A percentile compares a stretch with the other conserved stretches of the same genome.
Evolutionary conservation across 1,284 basidiomycete genomes (phyloP).

Genomic region (Tilletia horrida): DNA sequence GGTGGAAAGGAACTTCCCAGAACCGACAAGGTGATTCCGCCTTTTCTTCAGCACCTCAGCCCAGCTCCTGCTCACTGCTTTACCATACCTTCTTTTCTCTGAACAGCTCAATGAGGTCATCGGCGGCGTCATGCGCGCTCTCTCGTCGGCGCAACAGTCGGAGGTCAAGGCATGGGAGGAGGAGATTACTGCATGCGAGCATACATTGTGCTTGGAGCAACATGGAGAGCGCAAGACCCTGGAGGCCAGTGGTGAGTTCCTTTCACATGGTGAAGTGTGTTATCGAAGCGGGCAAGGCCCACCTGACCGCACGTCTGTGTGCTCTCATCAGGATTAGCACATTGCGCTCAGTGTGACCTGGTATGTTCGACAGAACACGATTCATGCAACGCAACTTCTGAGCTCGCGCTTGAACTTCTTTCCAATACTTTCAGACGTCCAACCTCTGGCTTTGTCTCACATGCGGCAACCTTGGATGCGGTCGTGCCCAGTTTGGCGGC

Average conservation of each 20-base stretch:
- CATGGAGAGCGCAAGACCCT: slow-evolving; percentile 36
- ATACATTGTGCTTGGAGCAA: slow-evolving; percentile 73
- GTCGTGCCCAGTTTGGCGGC: slow-evolving; percentile 81
- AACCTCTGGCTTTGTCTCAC: slow-evolving; percentile 95
- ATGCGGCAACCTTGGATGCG: slow-evolving; percentile 87
- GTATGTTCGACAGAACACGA: background rate
- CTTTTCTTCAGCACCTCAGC: background rate
- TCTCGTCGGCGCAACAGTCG: slow-evolving; percentile 83
- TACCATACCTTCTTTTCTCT: too few relatives aligned
- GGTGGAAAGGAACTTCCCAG: slow-evolving; percentile 61
- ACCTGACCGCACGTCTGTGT: background rate
- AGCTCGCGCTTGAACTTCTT: background rate
- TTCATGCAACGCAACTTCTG: background rate
- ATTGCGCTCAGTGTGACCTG: slow-evolving; percentile 44
- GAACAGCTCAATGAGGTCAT: slow-evolving; percentile 60
- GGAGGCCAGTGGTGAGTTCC: slow-evolving; percentile 28
- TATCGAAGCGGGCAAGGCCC: background rate
- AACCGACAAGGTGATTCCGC: slow-evolving; percentile 38
- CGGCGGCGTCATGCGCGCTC: slow-evolving; percentile 72
- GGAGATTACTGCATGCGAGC: slow-evolving; percentile 82
- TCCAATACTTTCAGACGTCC: slow-evolving; percentile 26
- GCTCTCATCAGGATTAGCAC: slow-evolving; percentile 24
- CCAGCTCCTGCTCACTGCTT: too few relatives aligned
- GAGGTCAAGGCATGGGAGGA: slow-evolving; percentile 98
- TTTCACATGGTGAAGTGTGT: background rate